These are phyloP conservation scores for Teunomyces barrocoloradensis DNA, from an alignment of 805 yeast species.

Conservation along the genomic window DNA sequence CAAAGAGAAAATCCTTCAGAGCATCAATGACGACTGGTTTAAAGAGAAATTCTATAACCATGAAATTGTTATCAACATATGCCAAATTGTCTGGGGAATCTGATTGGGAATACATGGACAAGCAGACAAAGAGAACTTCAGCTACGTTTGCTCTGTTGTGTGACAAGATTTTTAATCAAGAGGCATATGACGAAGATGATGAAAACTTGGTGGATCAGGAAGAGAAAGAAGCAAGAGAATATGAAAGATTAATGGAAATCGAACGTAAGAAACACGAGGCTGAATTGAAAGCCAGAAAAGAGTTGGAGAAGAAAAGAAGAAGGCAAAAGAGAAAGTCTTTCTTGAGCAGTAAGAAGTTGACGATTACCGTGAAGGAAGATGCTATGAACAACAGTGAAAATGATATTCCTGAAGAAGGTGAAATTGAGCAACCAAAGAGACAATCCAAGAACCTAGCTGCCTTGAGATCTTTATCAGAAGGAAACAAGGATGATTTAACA, in stretches of 20 bases:
- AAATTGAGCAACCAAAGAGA: constrained; percentile 37
- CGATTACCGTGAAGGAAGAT: constrained; percentile 37
- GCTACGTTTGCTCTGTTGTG: constrained; percentile 76
- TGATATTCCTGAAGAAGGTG: constrained; percentile 25
- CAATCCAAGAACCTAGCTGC: constrained; percentile 24
- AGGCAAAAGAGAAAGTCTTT: constrained; percentile 42
- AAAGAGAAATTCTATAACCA: constrained; percentile 66
- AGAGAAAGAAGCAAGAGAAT: constrained; percentile 41
- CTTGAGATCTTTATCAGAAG: constrained; percentile 39
- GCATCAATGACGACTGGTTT: constrained; percentile 46
- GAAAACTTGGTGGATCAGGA: constrained; percentile 42
- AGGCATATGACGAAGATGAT: constrained; percentile 50
- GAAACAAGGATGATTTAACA: constrained; percentile 34
- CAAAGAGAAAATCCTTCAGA: constrained; percentile 36
- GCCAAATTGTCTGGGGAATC: constrained; percentile 65
- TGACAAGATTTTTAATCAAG: constrained; percentile 75
- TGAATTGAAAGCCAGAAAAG: constrained; percentile 46
- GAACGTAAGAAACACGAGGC: constrained; percentile 52
- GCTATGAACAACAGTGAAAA: constrained; percentile 12
- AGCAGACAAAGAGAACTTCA: constrained; percentile 71
- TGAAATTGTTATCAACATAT: constrained; percentile 68
- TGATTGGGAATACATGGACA: constrained; percentile 68
- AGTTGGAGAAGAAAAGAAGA: constrained; percentile 44
- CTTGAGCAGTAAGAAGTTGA: constrained; percentile 35
- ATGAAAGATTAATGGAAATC: constrained; percentile 46